Percentiles rank a stretch among this genome's conserved stretches.
Evolutionary conservation across 225 moss, liverwort and hornwort genomes (phyloP).

Genomic region (Polytrichum commune): DNA sequence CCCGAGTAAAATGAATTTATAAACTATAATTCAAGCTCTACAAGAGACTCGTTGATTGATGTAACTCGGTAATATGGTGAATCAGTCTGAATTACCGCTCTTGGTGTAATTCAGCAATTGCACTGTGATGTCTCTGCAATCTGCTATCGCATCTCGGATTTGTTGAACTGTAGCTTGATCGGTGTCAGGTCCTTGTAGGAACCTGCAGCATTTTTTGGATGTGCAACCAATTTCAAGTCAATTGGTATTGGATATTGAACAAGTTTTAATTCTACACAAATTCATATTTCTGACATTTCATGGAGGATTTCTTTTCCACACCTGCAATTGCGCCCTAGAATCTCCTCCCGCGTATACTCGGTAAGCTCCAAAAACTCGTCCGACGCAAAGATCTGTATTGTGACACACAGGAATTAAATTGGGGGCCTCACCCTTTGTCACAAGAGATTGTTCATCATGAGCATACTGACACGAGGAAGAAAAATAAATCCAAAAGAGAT

Average conservation of each 20-base stretch:
- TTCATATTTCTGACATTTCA: too few species aligned
- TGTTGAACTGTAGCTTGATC: constrained; percentile 46
- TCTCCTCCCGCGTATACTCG: constrained; percentile 88
- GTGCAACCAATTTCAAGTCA: too few species aligned
- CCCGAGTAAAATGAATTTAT: too few species aligned
- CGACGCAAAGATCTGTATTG: constrained; percentile 83
- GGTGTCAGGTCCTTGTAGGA: constrained; percentile 61
- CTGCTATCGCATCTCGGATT: constrained; percentile 56
- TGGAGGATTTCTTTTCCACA: constrained; percentile 8
- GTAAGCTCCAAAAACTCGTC: constrained; percentile 93
- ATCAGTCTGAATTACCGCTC: constrained; percentile 25
- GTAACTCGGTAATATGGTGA: too few species aligned
- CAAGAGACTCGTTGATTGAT: too few species aligned
- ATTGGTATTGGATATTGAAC: too few species aligned
- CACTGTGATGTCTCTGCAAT: constrained; percentile 56
- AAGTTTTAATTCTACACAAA: too few species aligned
- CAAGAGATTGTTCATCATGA: too few species aligned
- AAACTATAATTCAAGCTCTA: too few species aligned
- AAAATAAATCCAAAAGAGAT: too few species aligned
- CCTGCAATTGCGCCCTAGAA: constrained; percentile 95
- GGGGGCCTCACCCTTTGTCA: too few species aligned
- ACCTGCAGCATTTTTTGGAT: constrained; percentile 18
- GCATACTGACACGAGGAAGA: too few species aligned
- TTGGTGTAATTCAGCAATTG: constrained; percentile 64
- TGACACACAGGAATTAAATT: neutral